Conservation (phyloP, 176 grass and related monocot species). For the Hyparrhenia diplandra region DNA sequence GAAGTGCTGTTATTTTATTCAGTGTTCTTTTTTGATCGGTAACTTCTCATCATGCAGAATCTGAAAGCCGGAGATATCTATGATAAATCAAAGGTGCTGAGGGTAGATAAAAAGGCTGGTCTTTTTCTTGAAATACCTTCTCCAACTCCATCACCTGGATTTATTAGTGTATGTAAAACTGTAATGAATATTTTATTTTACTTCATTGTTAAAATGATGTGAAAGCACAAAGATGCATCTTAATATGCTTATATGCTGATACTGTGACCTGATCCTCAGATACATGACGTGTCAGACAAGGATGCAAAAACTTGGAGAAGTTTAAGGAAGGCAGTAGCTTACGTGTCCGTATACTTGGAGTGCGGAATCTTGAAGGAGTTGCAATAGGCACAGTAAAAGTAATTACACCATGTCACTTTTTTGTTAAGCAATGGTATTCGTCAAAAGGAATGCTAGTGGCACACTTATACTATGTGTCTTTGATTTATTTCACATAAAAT, state of each 20-base stretch:
- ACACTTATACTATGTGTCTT: neutral
- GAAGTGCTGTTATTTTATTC: neutral
- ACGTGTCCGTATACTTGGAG: conserved; percentile 78
- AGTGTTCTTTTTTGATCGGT: neutral
- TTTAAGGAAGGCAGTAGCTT: conserved; percentile 70
- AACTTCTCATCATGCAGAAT: conserved; percentile 47
- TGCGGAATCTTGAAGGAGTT: conserved; percentile 89
- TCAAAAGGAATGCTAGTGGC: neutral
- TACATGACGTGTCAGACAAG: conserved; percentile 75
- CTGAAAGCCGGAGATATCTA: conserved; percentile 86
- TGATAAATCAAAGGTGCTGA: conserved; percentile 64
- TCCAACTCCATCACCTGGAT: conserved; percentile 67
- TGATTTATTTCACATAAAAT: conserved; percentile 17
- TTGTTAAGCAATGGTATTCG: neutral
- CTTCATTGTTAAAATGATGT: neutral
- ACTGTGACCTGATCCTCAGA: conserved; percentile 42
- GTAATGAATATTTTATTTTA: neutral
- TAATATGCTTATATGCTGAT: conserved; percentile 33
- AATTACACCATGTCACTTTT: neutral
- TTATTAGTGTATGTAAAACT: conserved; percentile 73
- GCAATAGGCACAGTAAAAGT: conserved; percentile 76
- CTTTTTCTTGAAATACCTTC: conserved; percentile 89
- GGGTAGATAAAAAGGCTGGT: conserved; percentile 81
- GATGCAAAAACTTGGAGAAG: conserved; percentile 76
- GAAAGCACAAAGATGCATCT: neutral